phyloP scores from a whole-genome alignment of 2,329 filamentous ascomycete species.

The Plenodomus tracheiphilus region DNA sequence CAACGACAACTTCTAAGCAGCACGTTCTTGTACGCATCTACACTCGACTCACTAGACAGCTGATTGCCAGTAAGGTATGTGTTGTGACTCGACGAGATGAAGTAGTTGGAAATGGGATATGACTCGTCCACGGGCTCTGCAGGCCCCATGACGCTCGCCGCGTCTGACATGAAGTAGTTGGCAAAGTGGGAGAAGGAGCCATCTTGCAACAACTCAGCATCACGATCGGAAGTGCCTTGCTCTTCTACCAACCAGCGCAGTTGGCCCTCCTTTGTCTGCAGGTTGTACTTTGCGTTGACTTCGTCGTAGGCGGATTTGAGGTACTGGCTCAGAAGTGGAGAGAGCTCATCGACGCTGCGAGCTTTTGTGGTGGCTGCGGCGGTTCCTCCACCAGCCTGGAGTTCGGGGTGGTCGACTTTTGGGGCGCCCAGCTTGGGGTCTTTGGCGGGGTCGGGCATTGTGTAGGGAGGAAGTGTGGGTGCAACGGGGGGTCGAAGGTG shows the following conservation, averaged over 20 bases:
- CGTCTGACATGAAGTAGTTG: conserved; percentile 52
- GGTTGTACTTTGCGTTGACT: conserved; percentile 32
- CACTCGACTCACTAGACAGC: conserved; percentile 74
- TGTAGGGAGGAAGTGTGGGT: not conserved
- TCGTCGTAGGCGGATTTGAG: conserved; percentile 35
- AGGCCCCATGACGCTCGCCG: conserved; percentile 51
- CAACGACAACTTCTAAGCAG: conserved; percentile 80
- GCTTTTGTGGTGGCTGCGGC: conserved; percentile 33
- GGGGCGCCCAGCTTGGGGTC: conserved; percentile 39
- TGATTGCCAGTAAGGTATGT: conserved; percentile 91
- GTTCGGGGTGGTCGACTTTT: conserved; percentile 37
- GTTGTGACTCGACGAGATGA: conserved; percentile 93
- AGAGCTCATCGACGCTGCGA: conserved; percentile 35
- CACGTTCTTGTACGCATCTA: conserved; percentile 76
- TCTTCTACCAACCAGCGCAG: conserved; percentile 37
- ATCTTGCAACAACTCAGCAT: conserved; percentile 31
- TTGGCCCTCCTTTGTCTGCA: conserved; percentile 36
- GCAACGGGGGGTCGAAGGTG: not conserved
- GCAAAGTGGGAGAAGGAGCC: conserved; percentile 39
- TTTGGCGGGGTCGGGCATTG: conserved; percentile 20
- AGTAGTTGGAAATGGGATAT: conserved; percentile 82
- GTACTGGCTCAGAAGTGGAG: conserved; percentile 30
- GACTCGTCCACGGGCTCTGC: conserved; percentile 58
- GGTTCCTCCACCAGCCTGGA: conserved; percentile 45
- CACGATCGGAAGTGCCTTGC: conserved; percentile 27